A percentile compares a stretch with the other conserved stretches of the same genome.
Conservation (phyloP, 371 early-diverging fungal genomes). For the Lichtheimia hyalospora region DNA sequence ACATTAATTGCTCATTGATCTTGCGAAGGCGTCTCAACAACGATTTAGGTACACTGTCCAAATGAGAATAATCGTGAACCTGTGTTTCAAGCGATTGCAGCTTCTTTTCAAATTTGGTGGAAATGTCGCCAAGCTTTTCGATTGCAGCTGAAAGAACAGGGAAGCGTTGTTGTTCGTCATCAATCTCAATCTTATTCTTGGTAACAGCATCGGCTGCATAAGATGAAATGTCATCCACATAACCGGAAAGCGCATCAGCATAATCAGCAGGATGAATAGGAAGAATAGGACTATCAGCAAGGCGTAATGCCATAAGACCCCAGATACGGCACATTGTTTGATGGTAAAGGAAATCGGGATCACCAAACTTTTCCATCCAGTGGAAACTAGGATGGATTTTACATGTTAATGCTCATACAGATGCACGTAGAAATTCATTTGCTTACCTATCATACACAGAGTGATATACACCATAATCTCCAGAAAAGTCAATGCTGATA, state of each 20-base stretch:
- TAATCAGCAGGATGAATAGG: slow-evolving; percentile 43
- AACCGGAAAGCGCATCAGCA: slow-evolving; percentile 23
- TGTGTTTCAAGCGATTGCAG: slow-evolving; percentile 5
- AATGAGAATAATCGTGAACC: slow-evolving; percentile 1
- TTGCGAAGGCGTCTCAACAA: slow-evolving; percentile 19
- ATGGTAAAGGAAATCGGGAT: slow-evolving; percentile 63
- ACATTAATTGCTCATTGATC: slow-evolving; percentile 42
- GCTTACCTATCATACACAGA: slow-evolving; percentile 52
- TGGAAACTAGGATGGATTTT: slow-evolving; percentile 33
- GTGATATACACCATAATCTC: slow-evolving; percentile 56
- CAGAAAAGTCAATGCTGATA: slow-evolving; percentile 51
- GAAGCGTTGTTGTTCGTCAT: slow-evolving; percentile 1
- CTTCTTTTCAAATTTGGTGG: slow-evolving; percentile 14
- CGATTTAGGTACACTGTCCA: slow-evolving; percentile 13
- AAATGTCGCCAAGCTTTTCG: slow-evolving; percentile 7
- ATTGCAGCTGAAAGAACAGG: slow-evolving; percentile 10
- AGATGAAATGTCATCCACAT: neutral
- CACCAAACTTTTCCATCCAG: slow-evolving; percentile 70
- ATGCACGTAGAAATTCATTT: too few species aligned
- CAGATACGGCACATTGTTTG: slow-evolving; percentile 43
- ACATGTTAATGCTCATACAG: too few species aligned
- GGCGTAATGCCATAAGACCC: slow-evolving; percentile 37
- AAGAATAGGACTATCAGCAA: slow-evolving; percentile 38
- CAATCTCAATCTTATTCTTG: slow-evolving; percentile 2
- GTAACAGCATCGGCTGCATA: neutral